Evolutionary conservation across 2,329 filamentous ascomycete species (phyloP).

Genomic region (Anthostomella pinea): DNA sequence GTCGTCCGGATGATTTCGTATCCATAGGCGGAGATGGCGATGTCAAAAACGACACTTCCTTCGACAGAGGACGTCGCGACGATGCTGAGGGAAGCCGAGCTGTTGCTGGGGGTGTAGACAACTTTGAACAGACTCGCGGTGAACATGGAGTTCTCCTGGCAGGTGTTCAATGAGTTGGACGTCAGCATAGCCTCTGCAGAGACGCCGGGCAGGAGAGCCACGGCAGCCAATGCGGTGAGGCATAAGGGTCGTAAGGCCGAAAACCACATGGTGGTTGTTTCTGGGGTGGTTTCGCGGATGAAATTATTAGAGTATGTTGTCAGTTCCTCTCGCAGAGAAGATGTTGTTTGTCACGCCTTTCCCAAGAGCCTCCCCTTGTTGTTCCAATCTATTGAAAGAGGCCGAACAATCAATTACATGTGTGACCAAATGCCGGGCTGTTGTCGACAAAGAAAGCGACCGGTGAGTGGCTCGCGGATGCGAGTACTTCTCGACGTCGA

Average conservation of each 20-base stretch:
- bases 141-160: slow-evolving; percentile 81
- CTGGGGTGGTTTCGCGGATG: slow-evolving; percentile 12
- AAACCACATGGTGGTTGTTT: slow-evolving; percentile 43
- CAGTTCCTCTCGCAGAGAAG: slow-evolving; percentile 10
- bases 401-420: slow-evolving; percentile 22
- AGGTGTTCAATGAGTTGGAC: slow-evolving; percentile 81
- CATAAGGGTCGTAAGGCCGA: slow-evolving; percentile 43
- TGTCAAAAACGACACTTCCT: slow-evolving; percentile 75
- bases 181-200: slow-evolving; percentile 65
- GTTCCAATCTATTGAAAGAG: slow-evolving; percentile 13
- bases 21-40: slow-evolving; percentile 79
- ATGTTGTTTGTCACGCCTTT: slow-evolving; percentile 8
- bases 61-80: slow-evolving; percentile 78
- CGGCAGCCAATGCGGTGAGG: slow-evolving; percentile 42
- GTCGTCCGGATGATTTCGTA: slow-evolving; percentile 65
- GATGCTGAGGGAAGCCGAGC: slow-evolving; percentile 69
- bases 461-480: slow-evolving; percentile 5
- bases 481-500: too few relatives aligned
- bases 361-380: slow-evolving; percentile 16
- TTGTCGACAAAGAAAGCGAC: slow-evolving; percentile 15
- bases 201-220: slow-evolving; percentile 47
- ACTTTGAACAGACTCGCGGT: slow-evolving; percentile 88
- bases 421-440: slow-evolving; percentile 1
- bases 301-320: slow-evolving; percentile 4
- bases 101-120: slow-evolving; percentile 72